Evolutionary conservation across 164 flowering plant species (phyloP), one percentile per base, ranked within the genome.

Genomic region (Magnolia changhungtana): DNA sequence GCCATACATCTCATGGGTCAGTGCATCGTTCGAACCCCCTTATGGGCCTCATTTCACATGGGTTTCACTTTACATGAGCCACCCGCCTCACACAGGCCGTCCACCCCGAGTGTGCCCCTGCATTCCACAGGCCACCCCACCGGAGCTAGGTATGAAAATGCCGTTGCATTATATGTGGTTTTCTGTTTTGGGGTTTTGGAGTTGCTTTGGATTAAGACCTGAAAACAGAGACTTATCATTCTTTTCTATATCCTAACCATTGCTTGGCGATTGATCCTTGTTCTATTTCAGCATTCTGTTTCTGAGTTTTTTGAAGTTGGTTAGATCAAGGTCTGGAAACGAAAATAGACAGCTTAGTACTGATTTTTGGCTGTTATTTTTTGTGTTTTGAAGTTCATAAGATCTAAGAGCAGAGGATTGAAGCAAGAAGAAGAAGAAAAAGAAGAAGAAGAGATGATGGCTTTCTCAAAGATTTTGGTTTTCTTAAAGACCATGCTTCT

Each of bases 381-480:
- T 20, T 55, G 45, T 16, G 14, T 55, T 70, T 50, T 18, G 24
- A 70, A 50, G 58, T 45, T 49, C 55, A 27, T 49, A 4, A n/a
- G 72, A 24, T 63, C 52, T 45, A 27, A 27, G 20, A 55, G 37
- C 45, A 72, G 52, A 72, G 75, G 66, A 51, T 20, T 16, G 59
- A 21, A 31, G 18, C n/a, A 27, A 59, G 14, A 27, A 8, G 31
- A 71, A 65, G 69, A 59, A 72, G 69, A 66, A 73, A 24, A 24
- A 0, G 27, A 24, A 24, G 1, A 24, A 24, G 81, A 61, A 76
- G 73, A 70, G 13, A 71, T 29, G 63, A 87, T 85, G 87, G 71
- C 23, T 70, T 20, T 70, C 37, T 50, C 65, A 75, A 81, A 72
- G 69, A 51, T 63, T 45, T 27, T 49, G 19, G 51, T 79, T 63